A percentile compares a stretch with the other conserved stretches of the same genome.
phyloP scores from a whole-genome alignment of 208 protist species.

The Acanthamoeba quina region DNA sequence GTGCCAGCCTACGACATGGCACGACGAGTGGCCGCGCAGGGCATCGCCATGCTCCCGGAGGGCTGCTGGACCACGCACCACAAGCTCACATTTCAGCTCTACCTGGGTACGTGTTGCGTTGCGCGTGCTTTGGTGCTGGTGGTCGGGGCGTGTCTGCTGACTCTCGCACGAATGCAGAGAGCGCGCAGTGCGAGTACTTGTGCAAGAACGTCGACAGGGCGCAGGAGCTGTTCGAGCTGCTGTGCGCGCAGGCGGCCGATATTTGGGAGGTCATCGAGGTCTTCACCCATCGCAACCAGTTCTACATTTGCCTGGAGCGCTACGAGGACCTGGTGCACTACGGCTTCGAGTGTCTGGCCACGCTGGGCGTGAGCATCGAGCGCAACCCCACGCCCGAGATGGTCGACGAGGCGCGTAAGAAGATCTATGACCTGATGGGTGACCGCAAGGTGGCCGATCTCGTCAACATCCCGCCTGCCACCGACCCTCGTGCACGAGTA shows the following conservation, averaged over 20 bases:
- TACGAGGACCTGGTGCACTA: slow-evolving; percentile 62
- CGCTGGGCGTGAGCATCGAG: slow-evolving; percentile 1
- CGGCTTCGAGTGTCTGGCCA: slow-evolving; percentile 25
- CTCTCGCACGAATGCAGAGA: not conserved
- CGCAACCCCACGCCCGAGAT: not conserved
- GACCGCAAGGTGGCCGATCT: slow-evolving; percentile 13
- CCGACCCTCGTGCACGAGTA: slow-evolving; percentile 2
- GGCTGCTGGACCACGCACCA: slow-evolving; percentile 39
- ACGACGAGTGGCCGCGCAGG: slow-evolving; percentile 19
- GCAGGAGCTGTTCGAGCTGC: slow-evolving; percentile 11
- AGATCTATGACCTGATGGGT: not conserved
- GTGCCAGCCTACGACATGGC: slow-evolving; percentile 46
- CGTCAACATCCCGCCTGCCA: not conserved
- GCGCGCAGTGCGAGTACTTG: slow-evolving; percentile 65
- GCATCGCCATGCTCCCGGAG: slow-evolving; percentile 57
- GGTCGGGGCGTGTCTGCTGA: not conserved
- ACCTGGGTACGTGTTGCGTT: slow-evolving; percentile 35
- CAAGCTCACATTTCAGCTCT: slow-evolving; percentile 59
- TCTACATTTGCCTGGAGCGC: slow-evolving; percentile 28
- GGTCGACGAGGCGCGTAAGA: not conserved
- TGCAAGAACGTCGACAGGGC: slow-evolving; percentile 51
- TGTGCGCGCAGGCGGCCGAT: not conserved
- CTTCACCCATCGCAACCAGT: slow-evolving; percentile 24
- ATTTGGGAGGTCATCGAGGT: slow-evolving; percentile 42
- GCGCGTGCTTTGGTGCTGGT: not conserved